A percentile compares a stretch with the other conserved stretches of the same genome.
These are phyloP conservation scores for Starmerella tilneyi DNA, from an alignment of 805 yeast species.

Conservation along the genomic window DNA sequence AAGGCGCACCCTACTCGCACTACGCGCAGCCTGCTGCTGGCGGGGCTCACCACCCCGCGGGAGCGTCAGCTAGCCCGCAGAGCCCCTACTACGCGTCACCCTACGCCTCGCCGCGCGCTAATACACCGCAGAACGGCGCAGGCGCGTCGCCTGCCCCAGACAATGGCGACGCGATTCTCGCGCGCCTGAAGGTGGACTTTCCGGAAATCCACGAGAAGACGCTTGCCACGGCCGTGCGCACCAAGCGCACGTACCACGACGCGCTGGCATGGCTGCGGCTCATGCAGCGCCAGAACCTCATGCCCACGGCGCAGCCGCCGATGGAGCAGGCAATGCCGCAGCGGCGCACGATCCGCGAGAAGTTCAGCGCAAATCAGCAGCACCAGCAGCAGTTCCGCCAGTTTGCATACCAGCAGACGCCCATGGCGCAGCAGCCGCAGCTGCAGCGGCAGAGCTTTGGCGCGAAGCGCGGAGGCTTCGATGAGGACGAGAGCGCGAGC, in stretches of 20 bases:
- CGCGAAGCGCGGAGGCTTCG: slow-evolving; percentile 28
- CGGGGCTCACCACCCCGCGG: background rate
- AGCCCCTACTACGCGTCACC: slow-evolving; percentile 5
- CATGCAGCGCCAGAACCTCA: slow-evolving; percentile 28
- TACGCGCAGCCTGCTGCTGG: slow-evolving; percentile 12
- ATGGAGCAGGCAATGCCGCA: slow-evolving; percentile 24
- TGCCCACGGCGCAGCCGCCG: slow-evolving; percentile 16
- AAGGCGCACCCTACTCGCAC: slow-evolving; percentile 9
- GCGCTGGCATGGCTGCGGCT: slow-evolving; percentile 31
- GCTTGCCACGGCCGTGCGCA: slow-evolving; percentile 27
- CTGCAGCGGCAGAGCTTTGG: slow-evolving; percentile 11
- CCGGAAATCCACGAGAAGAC: slow-evolving; percentile 25
- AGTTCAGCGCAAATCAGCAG: slow-evolving; percentile 25
- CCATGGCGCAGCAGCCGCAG: slow-evolving; percentile 1
- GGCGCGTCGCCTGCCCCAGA: background rate
- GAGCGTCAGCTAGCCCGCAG: slow-evolving; percentile 5
- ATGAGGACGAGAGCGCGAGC: slow-evolving; percentile 37
- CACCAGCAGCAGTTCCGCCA: slow-evolving; percentile 7
- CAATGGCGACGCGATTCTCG: slow-evolving; percentile 14
- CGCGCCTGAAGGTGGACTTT: slow-evolving; percentile 16
- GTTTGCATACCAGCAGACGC: background rate
- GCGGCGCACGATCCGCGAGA: slow-evolving; percentile 33
- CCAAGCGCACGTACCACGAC: slow-evolving; percentile 29
- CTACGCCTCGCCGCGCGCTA: slow-evolving; percentile 1
- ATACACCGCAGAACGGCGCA: slow-evolving; percentile 6